phyloP scores from a whole-genome alignment of 768 basidiomycete species.

The Butyriboletus loyo region DNA sequence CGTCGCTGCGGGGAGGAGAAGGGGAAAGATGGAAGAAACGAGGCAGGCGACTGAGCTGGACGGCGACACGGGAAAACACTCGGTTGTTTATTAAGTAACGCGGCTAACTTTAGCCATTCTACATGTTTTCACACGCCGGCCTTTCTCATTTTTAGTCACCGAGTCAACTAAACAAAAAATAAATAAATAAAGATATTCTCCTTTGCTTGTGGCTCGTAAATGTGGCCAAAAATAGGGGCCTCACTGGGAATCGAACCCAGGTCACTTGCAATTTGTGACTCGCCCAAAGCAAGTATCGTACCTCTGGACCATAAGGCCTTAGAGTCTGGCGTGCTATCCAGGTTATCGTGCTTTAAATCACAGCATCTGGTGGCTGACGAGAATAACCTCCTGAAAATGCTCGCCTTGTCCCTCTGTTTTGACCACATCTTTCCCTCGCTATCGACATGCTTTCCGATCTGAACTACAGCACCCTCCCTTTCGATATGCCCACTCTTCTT shows the following conservation, averaged over 20 bases:
- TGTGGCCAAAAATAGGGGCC: constrained; percentile 20
- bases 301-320: constrained; percentile 36
- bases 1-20: constrained; percentile 9
- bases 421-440: not conserved
- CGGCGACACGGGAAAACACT: constrained; percentile 23
- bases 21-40: constrained; percentile 13
- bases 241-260: constrained; percentile 39
- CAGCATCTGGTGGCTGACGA: constrained; percentile 25
- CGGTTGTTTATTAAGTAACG: constrained; percentile 11
- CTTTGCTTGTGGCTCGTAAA: not conserved
- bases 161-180: not conserved
- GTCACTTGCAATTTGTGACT: constrained; percentile 32
- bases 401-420: not conserved
- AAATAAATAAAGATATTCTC: too few relatives aligned
- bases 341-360: too few relatives aligned
- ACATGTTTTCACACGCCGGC: constrained; percentile 22
- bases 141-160: constrained; percentile 1
- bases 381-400: not conserved
- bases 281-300: constrained; percentile 40
- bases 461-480: constrained; percentile 1
- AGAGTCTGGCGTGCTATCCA: not conserved
- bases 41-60: constrained; percentile 15
- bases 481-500: constrained; percentile 1
- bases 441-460: constrained; percentile 26
- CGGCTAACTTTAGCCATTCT: constrained; percentile 24